These are phyloP conservation scores for Colletotrichum neosansevieriae DNA, from an alignment of 2,329 filamentous ascomycete species.

Conservation along the genomic window DNA sequence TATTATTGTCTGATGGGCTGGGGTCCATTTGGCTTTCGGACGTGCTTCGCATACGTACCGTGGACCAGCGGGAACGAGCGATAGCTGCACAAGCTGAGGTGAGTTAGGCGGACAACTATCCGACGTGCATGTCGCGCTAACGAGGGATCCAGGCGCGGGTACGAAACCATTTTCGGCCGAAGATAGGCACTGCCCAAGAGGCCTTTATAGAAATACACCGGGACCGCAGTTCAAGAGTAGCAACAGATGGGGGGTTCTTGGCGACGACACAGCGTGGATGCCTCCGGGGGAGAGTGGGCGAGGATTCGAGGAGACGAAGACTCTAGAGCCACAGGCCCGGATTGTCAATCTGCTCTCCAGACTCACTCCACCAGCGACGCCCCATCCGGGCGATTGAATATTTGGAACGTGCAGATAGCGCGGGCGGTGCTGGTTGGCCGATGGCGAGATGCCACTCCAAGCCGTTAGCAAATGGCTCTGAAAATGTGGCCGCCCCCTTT, in stretches of 20 bases:
- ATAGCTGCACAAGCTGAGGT: constrained; percentile 26
- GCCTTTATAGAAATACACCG: too few relatives aligned
- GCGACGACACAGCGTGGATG: constrained; percentile 1
- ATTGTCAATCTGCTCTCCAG: constrained; percentile 28
- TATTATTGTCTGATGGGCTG: constrained; percentile 21
- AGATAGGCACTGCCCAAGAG: background rate
- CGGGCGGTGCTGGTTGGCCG: constrained; percentile 35
- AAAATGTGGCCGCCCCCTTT: constrained; percentile 32
- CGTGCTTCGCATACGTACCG: constrained; percentile 32
- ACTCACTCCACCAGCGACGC: constrained; percentile 18
- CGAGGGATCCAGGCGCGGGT: constrained; percentile 18
- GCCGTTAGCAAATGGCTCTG: constrained; percentile 39
- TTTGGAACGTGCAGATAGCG: constrained; percentile 34
- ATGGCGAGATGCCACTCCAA: constrained; percentile 34
- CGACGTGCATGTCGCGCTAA: constrained; percentile 23
- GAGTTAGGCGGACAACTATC: constrained; percentile 31
- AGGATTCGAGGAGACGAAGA: background rate
- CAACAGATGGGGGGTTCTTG: background rate
- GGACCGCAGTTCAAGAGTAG: background rate
- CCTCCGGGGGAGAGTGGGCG: constrained; percentile 1
- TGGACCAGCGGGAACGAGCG: constrained; percentile 19
- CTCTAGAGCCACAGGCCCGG: constrained; percentile 23
- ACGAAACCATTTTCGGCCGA: constrained; percentile 23
- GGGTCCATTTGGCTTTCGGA: constrained; percentile 33
- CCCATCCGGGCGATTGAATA: constrained; percentile 32